Conservation (phyloP, 306 rosid species). For the Trichosanthes truncata region DNA sequence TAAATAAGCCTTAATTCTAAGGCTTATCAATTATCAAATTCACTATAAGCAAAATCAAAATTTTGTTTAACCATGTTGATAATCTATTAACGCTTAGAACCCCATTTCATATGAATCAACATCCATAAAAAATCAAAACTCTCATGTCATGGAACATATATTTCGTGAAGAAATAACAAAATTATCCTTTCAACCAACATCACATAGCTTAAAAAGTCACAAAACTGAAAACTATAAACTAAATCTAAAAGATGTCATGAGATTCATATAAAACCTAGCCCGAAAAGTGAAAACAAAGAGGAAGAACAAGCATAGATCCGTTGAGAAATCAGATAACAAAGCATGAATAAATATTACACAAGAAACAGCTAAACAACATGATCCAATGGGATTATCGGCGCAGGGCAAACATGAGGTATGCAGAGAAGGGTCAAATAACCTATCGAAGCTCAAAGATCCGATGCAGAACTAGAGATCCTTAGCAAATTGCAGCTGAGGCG, state of each 20-base stretch:
- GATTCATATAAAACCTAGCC: neutral
- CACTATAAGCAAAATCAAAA: neutral
- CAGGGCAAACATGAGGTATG: neutral
- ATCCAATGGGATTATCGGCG: neutral
- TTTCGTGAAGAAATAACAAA: neutral
- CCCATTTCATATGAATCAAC: neutral
- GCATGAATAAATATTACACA: neutral
- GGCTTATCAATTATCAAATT: neutral
- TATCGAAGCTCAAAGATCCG: neutral
- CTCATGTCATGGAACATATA: neutral
- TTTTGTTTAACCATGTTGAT: neutral
- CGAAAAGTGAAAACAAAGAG: neutral
- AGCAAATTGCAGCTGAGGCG: neutral
- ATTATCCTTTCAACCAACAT: neutral
- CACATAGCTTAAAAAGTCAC: neutral
- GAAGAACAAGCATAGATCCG: neutral
- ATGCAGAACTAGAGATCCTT: neutral
- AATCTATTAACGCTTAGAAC: neutral
- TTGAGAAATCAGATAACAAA: neutral
- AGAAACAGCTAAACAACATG: too few species aligned
- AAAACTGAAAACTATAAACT: neutral
- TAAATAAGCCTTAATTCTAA: too few species aligned
- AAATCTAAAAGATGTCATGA: neutral
- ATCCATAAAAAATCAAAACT: neutral
- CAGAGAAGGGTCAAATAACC: conserved; percentile 1